A percentile compares a stretch with the other conserved stretches of the same genome.
These are phyloP conservation scores for Lichtheimia ramosa DNA, from an alignment of 371 early-diverging fungal genomes.

Conservation along the genomic window DNA sequence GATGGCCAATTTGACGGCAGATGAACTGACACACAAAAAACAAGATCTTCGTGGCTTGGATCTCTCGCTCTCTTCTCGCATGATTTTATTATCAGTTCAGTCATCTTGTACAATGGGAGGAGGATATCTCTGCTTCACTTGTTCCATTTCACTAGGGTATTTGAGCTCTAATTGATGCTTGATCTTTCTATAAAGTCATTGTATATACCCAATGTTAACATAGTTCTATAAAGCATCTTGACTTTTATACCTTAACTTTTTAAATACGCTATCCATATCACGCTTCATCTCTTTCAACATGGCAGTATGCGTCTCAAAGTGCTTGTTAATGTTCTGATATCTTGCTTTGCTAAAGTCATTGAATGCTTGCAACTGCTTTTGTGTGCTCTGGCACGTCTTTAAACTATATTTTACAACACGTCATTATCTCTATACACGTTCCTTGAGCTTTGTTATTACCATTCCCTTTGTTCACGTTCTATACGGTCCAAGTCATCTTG, in stretches of 20 bases:
- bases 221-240: too few species aligned
- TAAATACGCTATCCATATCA: slow-evolving; percentile 43
- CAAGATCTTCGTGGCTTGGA: too few species aligned
- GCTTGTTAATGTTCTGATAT: slow-evolving; percentile 41
- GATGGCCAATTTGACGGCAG: too few species aligned
- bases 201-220: neutral
- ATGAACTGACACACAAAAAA: too few species aligned
- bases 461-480: slow-evolving; percentile 4
- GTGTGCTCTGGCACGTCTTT: slow-evolving; percentile 21
- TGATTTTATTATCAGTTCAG: slow-evolving; percentile 12
- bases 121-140: slow-evolving; percentile 28
- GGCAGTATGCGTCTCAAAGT: slow-evolving; percentile 42
- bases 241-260: slow-evolving; percentile 27
- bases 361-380: slow-evolving; percentile 37
- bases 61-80: neutral
- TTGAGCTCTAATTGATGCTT: slow-evolving; percentile 29
- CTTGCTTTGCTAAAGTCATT: slow-evolving; percentile 50
- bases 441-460: neutral
- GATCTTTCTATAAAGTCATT: slow-evolving; percentile 18
- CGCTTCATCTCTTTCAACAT: slow-evolving; percentile 37
- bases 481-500: slow-evolving; percentile 6
- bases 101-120: slow-evolving; percentile 25
- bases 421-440: neutral
- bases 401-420: slow-evolving; percentile 15
- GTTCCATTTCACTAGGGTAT: slow-evolving; percentile 40